phyloP scores from a whole-genome alignment of 495 filamentous ascomycete species.

The Acidomyces sp. region DNA sequence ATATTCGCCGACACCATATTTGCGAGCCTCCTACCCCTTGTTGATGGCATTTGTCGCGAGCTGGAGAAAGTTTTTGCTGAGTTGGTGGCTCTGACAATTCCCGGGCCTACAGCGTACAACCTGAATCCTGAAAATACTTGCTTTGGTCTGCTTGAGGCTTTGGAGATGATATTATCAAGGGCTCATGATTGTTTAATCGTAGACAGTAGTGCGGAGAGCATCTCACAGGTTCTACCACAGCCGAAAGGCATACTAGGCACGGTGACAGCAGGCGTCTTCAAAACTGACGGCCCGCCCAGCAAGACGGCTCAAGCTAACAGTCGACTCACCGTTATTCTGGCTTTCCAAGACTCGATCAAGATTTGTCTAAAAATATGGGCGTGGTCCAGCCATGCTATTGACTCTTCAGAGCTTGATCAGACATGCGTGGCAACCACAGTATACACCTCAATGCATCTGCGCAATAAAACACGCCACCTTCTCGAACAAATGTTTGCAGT shows the following conservation, averaged over 20 bases:
- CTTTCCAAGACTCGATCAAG: slow-evolving; percentile 87
- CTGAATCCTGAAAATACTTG: slow-evolving; percentile 58
- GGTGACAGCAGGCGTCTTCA: slow-evolving; percentile 89
- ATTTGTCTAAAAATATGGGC: slow-evolving; percentile 92
- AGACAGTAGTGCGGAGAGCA: slow-evolving; percentile 52
- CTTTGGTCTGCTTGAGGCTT: slow-evolving; percentile 69
- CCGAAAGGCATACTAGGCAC: slow-evolving; percentile 89
- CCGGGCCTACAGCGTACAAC: too few species aligned
- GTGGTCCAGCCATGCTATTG: slow-evolving; percentile 57
- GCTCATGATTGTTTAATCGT: slow-evolving; percentile 71
- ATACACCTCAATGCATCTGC: slow-evolving; percentile 77
- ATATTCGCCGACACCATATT: slow-evolving; percentile 73
- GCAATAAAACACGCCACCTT: slow-evolving; percentile 73
- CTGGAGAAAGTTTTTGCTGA: slow-evolving; percentile 54
- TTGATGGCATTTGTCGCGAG: slow-evolving; percentile 73
- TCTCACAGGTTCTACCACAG: slow-evolving; percentile 69
- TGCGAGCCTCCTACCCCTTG: slow-evolving; percentile 76
- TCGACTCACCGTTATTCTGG: slow-evolving; percentile 81
- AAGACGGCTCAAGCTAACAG: slow-evolving; percentile 80
- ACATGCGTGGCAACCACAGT: slow-evolving; percentile 70
- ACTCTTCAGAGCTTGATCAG: slow-evolving; percentile 45
- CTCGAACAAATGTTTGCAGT: slow-evolving; percentile 88
- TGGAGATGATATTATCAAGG: slow-evolving; percentile 78
- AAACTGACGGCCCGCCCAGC: slow-evolving; percentile 59
- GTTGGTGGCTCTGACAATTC: slow-evolving; percentile 43